Conservation (phyloP, 2,329 filamentous ascomycete genomes). For the Pestalotiopsis sp. region DNA sequence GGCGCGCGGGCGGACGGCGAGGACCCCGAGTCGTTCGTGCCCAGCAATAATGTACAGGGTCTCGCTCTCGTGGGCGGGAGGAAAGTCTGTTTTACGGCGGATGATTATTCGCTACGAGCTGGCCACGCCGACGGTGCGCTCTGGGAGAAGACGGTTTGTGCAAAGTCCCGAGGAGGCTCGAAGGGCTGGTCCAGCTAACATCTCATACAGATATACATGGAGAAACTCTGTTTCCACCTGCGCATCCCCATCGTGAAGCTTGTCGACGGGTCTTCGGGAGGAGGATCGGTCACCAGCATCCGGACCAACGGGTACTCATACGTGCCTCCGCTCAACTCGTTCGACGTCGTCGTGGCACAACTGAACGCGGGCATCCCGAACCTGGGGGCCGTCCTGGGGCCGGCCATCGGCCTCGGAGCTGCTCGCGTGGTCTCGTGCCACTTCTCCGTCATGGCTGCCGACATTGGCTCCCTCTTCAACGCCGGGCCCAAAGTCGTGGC, state of each 20-base stretch:
- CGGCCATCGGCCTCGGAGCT: conserved; percentile 65
- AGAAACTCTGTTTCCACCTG: conserved; percentile 61
- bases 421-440: conserved; percentile 64
- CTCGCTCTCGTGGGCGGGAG: conserved; percentile 55
- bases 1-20: conserved; percentile 50
- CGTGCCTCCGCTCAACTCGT: conserved; percentile 59
- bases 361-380: conserved; percentile 68
- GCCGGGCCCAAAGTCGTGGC: conserved; percentile 67
- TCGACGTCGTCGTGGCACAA: conserved; percentile 56
- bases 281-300: conserved; percentile 65
- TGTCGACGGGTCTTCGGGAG: conserved; percentile 66
- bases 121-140: conserved; percentile 67
- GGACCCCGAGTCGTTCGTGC: conserved; percentile 44
- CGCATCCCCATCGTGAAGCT: conserved; percentile 65
- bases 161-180: not conserved
- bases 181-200: not conserved
- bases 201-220: conserved; percentile 50
- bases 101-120: conserved; percentile 65
- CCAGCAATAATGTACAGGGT: conserved; percentile 66
- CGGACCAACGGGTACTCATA: conserved; percentile 59
- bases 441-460: conserved; percentile 68
- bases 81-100: conserved; percentile 62
- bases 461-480: conserved; percentile 65
- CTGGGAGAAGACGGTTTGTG: conserved; percentile 50
- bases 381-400: conserved; percentile 63